A percentile compares a stretch with the other conserved stretches of the same genome.
These are phyloP conservation scores for Penicillium vulpinum DNA, from an alignment of 2,329 filamentous ascomycete genomes.

Conservation along the genomic window DNA sequence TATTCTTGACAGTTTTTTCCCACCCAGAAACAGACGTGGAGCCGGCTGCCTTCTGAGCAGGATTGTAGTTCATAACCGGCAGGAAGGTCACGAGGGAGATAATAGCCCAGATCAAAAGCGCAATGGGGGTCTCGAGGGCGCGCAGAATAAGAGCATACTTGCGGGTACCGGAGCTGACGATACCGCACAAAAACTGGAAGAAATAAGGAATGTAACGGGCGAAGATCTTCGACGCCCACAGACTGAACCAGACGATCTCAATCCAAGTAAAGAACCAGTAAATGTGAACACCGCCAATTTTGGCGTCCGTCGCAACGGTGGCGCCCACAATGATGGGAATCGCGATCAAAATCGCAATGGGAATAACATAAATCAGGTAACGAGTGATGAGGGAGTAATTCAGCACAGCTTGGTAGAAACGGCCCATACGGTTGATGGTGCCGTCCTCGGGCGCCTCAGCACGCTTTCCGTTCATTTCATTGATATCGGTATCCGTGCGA, in stretches of 20 bases:
- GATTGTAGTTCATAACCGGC: conserved; percentile 45
- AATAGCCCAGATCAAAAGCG: conserved; percentile 61
- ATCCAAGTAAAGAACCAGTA: conserved; percentile 66
- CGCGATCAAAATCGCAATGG: conserved; percentile 58
- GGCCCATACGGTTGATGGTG: conserved; percentile 59
- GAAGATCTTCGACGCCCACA: conserved; percentile 63
- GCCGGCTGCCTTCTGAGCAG: conserved; percentile 31
- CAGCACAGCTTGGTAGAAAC: conserved; percentile 60
- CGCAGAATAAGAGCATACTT: conserved; percentile 63
- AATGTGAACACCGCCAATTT: conserved; percentile 57
- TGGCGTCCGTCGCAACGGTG: conserved; percentile 48
- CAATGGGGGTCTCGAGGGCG: conserved; percentile 61
- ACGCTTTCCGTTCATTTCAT: conserved; percentile 32
- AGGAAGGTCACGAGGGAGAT: conserved; percentile 61
- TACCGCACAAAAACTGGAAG: conserved; percentile 62
- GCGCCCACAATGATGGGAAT: conserved; percentile 65
- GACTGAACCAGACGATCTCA: conserved; percentile 63
- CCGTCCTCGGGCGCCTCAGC: conserved; percentile 52
- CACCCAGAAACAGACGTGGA: conserved; percentile 51
- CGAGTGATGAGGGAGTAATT: conserved; percentile 64
- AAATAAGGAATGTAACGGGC: conserved; percentile 59
- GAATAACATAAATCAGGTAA: conserved; percentile 64
- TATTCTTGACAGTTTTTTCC: conserved; percentile 57
- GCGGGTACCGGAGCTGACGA: conserved; percentile 64
- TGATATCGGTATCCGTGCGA: conserved; percentile 27